These are phyloP conservation scores for Thielaviopsis ethacetica DNA, from an alignment of 2,329 filamentous ascomycete genomes.

Conservation along the genomic window DNA sequence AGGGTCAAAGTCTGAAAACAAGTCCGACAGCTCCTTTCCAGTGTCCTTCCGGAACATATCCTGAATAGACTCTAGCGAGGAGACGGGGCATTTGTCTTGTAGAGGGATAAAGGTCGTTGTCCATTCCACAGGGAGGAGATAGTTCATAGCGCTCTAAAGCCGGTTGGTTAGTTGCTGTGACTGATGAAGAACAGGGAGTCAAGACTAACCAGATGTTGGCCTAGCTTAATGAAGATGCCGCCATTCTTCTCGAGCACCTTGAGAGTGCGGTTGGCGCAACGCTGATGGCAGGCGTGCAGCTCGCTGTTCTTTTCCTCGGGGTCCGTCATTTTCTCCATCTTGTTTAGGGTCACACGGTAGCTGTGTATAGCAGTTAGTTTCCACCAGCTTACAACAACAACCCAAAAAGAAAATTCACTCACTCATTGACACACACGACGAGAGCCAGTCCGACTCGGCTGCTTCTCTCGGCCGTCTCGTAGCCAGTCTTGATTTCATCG, in stretches of 20 bases:
- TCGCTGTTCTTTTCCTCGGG: conserved; percentile 47
- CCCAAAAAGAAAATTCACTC: conserved; percentile 14
- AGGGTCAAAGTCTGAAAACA: conserved; percentile 70
- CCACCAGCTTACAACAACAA: not conserved
- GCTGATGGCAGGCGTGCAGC: conserved; percentile 72
- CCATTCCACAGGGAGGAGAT: conserved; percentile 81
- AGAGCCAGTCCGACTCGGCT: conserved; percentile 62
- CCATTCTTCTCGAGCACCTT: conserved; percentile 86
- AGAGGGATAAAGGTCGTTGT: conserved; percentile 89
- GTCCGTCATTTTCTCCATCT: conserved; percentile 43
- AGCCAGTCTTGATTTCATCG: conserved; percentile 60
- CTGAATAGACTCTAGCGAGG: conserved; percentile 71
- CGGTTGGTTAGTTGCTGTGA: not conserved
- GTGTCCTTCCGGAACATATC: conserved; percentile 78
- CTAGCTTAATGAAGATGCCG: conserved; percentile 95
- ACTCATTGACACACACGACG: conserved; percentile 81
- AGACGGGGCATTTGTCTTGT: conserved; percentile 90
- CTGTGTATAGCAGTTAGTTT: conserved; percentile 27
- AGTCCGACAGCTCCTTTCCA: conserved; percentile 57
- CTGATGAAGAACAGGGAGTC: not conserved
- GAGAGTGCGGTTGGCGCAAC: conserved; percentile 79
- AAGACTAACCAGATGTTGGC: conserved; percentile 61
- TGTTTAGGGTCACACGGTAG: conserved; percentile 73
- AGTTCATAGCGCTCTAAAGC: conserved; percentile 73
- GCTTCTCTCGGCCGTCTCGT: conserved; percentile 58